Evolutionary conservation across 352 stramenopile species (phyloP).

Genomic region (Aphanomyces stellatus): DNA sequence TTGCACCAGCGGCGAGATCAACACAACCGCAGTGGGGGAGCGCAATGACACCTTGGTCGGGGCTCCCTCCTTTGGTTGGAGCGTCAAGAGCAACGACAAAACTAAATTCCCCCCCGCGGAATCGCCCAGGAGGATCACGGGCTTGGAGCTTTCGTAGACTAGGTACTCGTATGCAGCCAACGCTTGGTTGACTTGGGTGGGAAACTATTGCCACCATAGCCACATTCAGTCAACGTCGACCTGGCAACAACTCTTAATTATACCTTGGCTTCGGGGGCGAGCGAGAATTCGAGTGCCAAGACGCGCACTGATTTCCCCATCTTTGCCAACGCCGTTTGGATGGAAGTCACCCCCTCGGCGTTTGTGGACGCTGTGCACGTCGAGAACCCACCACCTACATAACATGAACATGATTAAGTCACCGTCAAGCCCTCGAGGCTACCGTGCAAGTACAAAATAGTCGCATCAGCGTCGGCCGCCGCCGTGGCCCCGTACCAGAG

Average conservation of each 20-base stretch:
- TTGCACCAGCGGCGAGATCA: not conserved
- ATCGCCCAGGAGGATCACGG: constrained; percentile 10
- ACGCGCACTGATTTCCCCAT: not conserved
- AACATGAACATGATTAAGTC: not conserved
- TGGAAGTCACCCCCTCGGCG: not conserved
- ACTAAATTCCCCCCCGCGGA: constrained; percentile 11
- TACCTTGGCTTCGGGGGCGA: constrained; percentile 16
- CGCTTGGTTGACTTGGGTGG: constrained; percentile 9
- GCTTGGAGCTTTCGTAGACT: not conserved
- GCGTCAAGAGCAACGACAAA: not conserved
- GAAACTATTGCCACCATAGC: not conserved
- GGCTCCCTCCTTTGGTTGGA: not conserved
- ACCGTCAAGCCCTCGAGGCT: not conserved
- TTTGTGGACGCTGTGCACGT: not conserved
- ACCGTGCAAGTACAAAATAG: constrained; percentile 13
- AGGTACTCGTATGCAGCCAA: constrained; percentile 6
- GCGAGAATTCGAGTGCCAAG: constrained; percentile 1
- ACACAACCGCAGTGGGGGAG: not conserved
- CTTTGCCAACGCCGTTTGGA: not conserved
- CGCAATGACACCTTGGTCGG: not conserved
- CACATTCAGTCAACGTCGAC: not conserved
- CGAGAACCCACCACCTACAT: constrained; percentile 7
- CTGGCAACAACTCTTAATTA: too few relatives aligned
- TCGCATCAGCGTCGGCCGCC: not conserved
- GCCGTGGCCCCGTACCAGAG: not conserved